Conservation (phyloP, 1,139 yeast species). For the Blastobotrys arbuscula region DNA sequence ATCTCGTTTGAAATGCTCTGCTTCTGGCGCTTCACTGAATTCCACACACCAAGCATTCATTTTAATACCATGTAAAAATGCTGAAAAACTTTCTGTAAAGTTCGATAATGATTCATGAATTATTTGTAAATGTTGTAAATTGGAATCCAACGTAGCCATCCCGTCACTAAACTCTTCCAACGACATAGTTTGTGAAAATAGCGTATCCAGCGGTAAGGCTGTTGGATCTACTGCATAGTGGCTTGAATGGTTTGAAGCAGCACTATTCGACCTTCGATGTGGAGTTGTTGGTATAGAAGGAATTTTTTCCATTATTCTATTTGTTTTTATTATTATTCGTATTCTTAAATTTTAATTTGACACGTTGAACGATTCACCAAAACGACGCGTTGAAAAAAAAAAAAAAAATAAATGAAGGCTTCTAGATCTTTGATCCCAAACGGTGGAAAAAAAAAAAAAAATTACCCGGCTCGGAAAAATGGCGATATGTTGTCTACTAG, state of each 20-base stretch:
- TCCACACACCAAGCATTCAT: slow-evolving; percentile 70
- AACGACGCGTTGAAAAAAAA: not conserved
- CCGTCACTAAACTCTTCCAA: slow-evolving; percentile 46
- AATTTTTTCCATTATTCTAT: slow-evolving; percentile 6
- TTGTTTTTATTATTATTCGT: not conserved
- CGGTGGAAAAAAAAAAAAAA: too few relatives aligned
- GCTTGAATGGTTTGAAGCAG: slow-evolving; percentile 22
- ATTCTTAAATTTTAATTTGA: too few relatives aligned
- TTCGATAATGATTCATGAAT: slow-evolving; percentile 48
- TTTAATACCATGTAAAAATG: slow-evolving; percentile 56
- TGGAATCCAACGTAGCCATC: slow-evolving; percentile 48
- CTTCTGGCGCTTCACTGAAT: slow-evolving; percentile 43
- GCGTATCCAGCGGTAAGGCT: slow-evolving; percentile 21
- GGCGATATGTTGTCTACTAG: too few relatives aligned
- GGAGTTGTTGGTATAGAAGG: slow-evolving; percentile 27
- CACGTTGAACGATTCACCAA: too few relatives aligned
- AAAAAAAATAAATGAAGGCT: not conserved
- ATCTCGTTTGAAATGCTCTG: slow-evolving; percentile 26
- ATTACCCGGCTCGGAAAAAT: too few relatives aligned
- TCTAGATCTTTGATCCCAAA: too few relatives aligned
- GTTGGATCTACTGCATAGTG: slow-evolving; percentile 22
- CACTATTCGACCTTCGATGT: slow-evolving; percentile 25
- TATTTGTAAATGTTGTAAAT: slow-evolving; percentile 44
- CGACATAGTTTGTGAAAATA: slow-evolving; percentile 20
- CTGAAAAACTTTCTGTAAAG: slow-evolving; percentile 60